phyloP scores from a whole-genome alignment of 805 yeast genomes.

The Metahyphopichia silvanorum region DNA sequence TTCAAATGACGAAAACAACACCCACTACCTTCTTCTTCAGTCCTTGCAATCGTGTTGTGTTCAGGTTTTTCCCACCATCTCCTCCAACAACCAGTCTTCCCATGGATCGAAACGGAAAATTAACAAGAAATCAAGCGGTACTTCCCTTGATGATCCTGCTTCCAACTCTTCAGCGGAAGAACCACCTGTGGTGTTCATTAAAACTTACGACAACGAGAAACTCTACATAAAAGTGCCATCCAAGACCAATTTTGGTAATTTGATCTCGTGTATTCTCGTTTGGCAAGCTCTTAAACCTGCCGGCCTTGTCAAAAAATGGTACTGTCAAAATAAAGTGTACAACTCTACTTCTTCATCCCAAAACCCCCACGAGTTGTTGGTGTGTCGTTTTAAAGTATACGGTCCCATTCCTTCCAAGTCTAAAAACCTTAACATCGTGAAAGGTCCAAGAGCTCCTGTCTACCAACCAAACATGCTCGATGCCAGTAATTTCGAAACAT shows the following conservation, averaged over 20 bases:
- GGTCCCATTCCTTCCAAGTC: conserved; percentile 54
- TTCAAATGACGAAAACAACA: conserved; percentile 28
- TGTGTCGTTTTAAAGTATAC: conserved; percentile 62
- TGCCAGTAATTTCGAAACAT: conserved; percentile 3
- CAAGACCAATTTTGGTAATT: conserved; percentile 36
- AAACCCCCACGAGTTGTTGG: conserved; percentile 42
- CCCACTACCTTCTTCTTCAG: conserved; percentile 27
- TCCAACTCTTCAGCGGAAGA: conserved; percentile 7
- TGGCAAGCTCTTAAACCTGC: conserved; percentile 56
- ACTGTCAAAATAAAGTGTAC: conserved; percentile 33
- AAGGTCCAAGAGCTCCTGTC: conserved; percentile 37
- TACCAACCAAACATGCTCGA: conserved; percentile 13
- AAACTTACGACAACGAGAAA: conserved; percentile 36
- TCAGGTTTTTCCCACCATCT: conserved; percentile 28
- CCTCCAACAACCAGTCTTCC: not conserved
- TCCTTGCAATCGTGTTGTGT: conserved; percentile 39
- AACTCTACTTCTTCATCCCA: conserved; percentile 15
- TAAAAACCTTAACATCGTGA: conserved; percentile 34
- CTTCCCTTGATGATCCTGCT: not conserved
- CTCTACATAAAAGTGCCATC: conserved; percentile 34
- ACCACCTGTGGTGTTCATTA: conserved; percentile 41
- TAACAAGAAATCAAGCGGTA: conserved; percentile 1
- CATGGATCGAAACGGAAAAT: conserved; percentile 1
- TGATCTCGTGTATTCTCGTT: conserved; percentile 46
- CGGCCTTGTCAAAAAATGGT: conserved; percentile 57